Conservation (phyloP, 768 basidiomycete species). For the Guyanaporus albipodus region DNA sequence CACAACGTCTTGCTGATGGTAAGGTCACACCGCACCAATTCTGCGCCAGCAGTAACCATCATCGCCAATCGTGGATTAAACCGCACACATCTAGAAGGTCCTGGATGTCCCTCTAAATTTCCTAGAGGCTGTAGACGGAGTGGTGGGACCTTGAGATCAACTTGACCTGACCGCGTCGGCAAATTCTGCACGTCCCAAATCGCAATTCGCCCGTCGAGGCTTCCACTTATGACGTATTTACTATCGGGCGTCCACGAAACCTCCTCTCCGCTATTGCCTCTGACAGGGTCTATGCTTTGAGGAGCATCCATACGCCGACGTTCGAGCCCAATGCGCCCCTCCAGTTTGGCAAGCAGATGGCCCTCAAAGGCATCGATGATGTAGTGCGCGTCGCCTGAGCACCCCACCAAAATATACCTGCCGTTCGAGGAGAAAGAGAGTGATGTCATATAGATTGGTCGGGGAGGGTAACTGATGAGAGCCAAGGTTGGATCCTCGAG, state of each 20-base stretch:
- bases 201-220: conserved; percentile 76
- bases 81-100: conserved; percentile 78
- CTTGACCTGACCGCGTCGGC: conserved; percentile 45
- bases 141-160: conserved; percentile 54
- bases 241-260: conserved; percentile 94
- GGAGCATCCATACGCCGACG: conserved; percentile 48
- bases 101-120: conserved; percentile 73
- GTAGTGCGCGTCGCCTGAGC: conserved; percentile 90
- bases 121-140: conserved; percentile 46
- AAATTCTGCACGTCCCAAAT: conserved; percentile 83
- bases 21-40: conserved; percentile 55
- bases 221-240: conserved; percentile 83
- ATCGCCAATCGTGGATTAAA: conserved; percentile 90
- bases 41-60: conserved; percentile 80
- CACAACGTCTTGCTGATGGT: background rate
- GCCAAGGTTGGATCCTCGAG: conserved; percentile 78
- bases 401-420: conserved; percentile 87
- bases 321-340: conserved; percentile 82
- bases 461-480: conserved; percentile 78
- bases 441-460: conserved; percentile 87
- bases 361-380: conserved; percentile 90
- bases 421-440: conserved; percentile 88
- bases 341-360: conserved; percentile 75
- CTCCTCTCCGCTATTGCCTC: conserved; percentile 90
- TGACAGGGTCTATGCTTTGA: conserved; percentile 60